Base-by-base conservation (phyloP, 805 yeast species). In the Teunomyces barrocoloradensis region DNA sequence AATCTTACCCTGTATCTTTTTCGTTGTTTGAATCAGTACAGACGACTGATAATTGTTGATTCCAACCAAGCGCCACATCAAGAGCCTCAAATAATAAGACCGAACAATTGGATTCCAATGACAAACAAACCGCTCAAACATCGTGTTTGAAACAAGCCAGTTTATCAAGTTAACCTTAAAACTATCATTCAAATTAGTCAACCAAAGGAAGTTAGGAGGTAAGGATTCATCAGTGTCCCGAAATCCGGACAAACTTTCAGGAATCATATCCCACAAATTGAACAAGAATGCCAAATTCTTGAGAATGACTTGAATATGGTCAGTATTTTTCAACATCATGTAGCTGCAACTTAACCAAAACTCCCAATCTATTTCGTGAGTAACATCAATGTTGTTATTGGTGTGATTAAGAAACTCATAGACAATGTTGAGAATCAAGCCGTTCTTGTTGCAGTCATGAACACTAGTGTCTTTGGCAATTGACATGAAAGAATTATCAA, bases 91-190 rank as follows among this genome's bases (percentile, higher is more conserved):
- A 61, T 82, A 89, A 57, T 82, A 86, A 3, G 85, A 77, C 32
- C 96, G 71, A 20, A 87, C 82, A 13, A 88, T 63, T 3, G 96
- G 90, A 57, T 82, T 79, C 89, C 95, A 89, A 64, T 89, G 95
- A 33, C 83, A 77, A 57, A 89, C 81, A 50, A 78, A 79, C 42
- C 72, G 68, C 29, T 64, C 64, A 85, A 91, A 87, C 29, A 70
- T 66, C 1, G 59, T 54, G 3, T 68, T 60, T 3, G 79, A 72
- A 6, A 85, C 64, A 29, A 87, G 60, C 83, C 85, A 85, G 15
- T 64, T 57, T 4, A 80, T 67, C 44, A 82, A 64, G 54, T 78
- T 78, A 56, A 72, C 68, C 49, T 81, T 73, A 42, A 77, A 59
- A 36, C 81, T 68, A 48, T 71, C 73, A 29, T 61, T 64, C 4